These are phyloP conservation scores for Ramaria rubella DNA, from an alignment of 768 basidiomycete genomes.

Conservation along the genomic window DNA sequence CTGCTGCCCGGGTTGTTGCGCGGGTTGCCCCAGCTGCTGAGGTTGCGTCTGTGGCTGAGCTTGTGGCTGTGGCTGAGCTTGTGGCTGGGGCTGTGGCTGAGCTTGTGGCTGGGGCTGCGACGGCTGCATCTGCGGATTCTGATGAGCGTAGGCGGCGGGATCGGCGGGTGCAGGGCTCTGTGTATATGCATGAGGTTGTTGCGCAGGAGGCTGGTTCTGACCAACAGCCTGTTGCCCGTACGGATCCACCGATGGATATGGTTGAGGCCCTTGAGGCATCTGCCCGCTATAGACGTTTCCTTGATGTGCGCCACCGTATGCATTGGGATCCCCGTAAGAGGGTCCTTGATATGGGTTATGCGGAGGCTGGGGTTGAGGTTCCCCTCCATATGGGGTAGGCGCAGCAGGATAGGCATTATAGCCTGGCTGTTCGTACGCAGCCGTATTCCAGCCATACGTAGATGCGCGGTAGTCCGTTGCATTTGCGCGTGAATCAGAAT, in stretches of 20 bases:
- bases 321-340: slow-evolving; percentile 13
- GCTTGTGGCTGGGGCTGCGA: slow-evolving; percentile 35
- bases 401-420: slow-evolving; percentile 35
- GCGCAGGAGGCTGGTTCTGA: slow-evolving; percentile 15
- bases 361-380: slow-evolving; percentile 23
- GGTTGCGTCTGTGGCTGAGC: slow-evolving; percentile 6
- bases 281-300: slow-evolving; percentile 1
- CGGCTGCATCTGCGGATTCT: slow-evolving; percentile 9
- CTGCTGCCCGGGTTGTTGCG: slow-evolving; percentile 15
- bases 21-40: slow-evolving; percentile 3
- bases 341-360: slow-evolving; percentile 23
- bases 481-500: slow-evolving; percentile 26
- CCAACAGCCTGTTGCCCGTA: slow-evolving; percentile 15
- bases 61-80: slow-evolving; percentile 8
- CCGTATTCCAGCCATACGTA: slow-evolving; percentile 47
- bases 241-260: slow-evolving; percentile 22
- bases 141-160: slow-evolving; percentile 8
- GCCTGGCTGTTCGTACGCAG: slow-evolving; percentile 36
- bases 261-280: slow-evolving; percentile 13
- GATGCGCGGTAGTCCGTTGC: slow-evolving; percentile 27
- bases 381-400: slow-evolving; percentile 23
- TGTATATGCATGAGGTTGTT: slow-evolving; percentile 25
- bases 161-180: slow-evolving; percentile 30
- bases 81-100: slow-evolving; percentile 25
- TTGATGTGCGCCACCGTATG: slow-evolving; percentile 1